Conservation (phyloP, 1,139 yeast species). For the Candida glucosophila region DNA sequence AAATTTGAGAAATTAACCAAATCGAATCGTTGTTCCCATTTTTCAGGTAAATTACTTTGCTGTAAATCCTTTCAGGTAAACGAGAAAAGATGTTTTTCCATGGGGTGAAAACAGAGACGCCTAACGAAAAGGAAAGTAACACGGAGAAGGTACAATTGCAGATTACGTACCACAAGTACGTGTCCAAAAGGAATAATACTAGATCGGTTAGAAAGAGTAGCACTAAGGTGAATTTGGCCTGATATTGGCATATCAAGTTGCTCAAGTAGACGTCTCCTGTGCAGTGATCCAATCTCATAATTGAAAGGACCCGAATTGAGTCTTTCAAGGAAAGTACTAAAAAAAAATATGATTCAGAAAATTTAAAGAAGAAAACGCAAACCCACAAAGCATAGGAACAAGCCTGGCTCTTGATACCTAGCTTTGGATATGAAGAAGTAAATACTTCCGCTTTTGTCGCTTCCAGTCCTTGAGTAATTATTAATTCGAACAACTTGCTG, state of each 20-base stretch:
- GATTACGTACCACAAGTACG: conserved; percentile 48
- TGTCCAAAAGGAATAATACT: conserved; percentile 42
- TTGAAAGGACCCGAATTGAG: conserved; percentile 39
- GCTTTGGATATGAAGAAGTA: conserved; percentile 46
- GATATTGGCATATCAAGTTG: conserved; percentile 26
- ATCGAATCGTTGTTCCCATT: conserved; percentile 24
- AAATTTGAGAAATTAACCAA: conserved; percentile 35
- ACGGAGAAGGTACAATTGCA: conserved; percentile 47
- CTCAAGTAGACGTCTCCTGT: conserved; percentile 40
- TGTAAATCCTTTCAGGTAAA: conserved; percentile 41
- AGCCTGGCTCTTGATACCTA: conserved; percentile 41
- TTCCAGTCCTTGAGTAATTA: conserved; percentile 5
- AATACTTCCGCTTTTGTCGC: conserved; percentile 16
- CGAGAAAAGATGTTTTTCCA: conserved; percentile 48
- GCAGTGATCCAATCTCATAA: conserved; percentile 31
- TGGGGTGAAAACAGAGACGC: conserved; percentile 50
- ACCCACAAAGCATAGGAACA: conserved; percentile 63
- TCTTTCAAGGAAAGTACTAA: conserved; percentile 39
- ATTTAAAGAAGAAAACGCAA: conserved; percentile 61
- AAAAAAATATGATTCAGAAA: conserved; percentile 60
- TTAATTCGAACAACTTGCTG: conserved; percentile 36
- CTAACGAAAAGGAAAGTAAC: conserved; percentile 38
- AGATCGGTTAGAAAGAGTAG: conserved; percentile 34
- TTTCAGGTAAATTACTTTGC: conserved; percentile 32
- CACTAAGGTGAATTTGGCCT: conserved; percentile 29